Evolutionary conservation across 192 early-diverging fungal species (phyloP), one percentile per base, ranked within the genome.

Genomic region (Oehlia diaphana): DNA sequence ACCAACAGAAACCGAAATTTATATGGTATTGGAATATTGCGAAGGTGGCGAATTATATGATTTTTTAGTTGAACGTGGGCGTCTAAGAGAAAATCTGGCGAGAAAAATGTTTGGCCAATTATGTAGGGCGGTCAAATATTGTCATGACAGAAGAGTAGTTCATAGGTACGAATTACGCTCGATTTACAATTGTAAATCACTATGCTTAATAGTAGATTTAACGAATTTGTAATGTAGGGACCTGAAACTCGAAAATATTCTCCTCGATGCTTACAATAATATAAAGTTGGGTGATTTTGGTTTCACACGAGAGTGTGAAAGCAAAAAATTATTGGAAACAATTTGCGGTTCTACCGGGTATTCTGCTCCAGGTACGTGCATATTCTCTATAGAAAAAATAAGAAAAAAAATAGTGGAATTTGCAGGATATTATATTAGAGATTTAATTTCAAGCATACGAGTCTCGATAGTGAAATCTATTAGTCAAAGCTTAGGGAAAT

Each of bases 1-100:
- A 28, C 81, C 86, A 23, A 90, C 90, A 21, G 93, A 95, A 81
- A 88, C 86, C 35, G 85, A 90, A 70, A 94, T 96, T 74, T 93
- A 94, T 81, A 89, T 96, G 79, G 87, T 95, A n/a, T 89, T 89
- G 50, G 94, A 96, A 82, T 94, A 92, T 77, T 94, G 93, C 72
- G 83, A 85, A 23, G 91, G 90, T 63, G 93, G 93, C 14, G 93
- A 94, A 76, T 71, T 91, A 6, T 86, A 87, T 39, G 87, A 89
- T 78, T 83, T 82, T 26, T 79, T 91, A 2, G 81, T 86, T 33
- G 72, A 78, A 26, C 80, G 88, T 37, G 80, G 84, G 2, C 79
- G 83, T 23, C 81, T 81, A 47, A 83, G 81, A 39, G 89, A 88
- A 49, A 65, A 79, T 10, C 76, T 82, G 31, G 88, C 84, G 2